Conservation (phyloP, 129 eudicot species). For the Ambrosia artemisiifolia region DNA sequence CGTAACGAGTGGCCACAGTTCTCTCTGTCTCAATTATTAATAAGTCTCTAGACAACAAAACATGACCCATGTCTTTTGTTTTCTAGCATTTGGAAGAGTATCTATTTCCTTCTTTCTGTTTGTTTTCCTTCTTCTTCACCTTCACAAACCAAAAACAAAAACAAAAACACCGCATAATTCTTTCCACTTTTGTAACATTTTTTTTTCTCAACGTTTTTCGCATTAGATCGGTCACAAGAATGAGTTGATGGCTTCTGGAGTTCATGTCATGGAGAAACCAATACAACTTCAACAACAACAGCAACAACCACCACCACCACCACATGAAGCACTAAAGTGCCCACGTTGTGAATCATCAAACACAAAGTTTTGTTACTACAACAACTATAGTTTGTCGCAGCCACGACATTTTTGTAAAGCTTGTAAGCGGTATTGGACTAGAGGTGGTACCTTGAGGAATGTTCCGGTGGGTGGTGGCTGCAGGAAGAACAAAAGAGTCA, state of each 20-base stretch:
- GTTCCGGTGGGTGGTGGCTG: conserved; percentile 97
- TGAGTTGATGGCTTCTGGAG: conserved; percentile 37
- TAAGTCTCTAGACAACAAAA: conserved; percentile 40
- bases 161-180: conserved; percentile 6
- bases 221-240: conserved; percentile 25
- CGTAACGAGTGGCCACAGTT: conserved; percentile 64
- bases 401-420: conserved; percentile 92
- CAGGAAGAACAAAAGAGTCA: conserved; percentile 73
- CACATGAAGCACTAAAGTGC: conserved; percentile 52
- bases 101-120: conserved; percentile 31
- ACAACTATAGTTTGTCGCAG: conserved; percentile 83
- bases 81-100: conserved; percentile 72
- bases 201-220: conserved; percentile 25
- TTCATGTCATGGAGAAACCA: conserved; percentile 39
- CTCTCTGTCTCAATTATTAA: conserved; percentile 50
- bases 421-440: conserved; percentile 85
- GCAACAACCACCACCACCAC: conserved; percentile 36
- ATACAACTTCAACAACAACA: conserved; percentile 27
- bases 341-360: conserved; percentile 84
- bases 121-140: conserved; percentile 34
- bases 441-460: conserved; percentile 86
- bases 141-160: conserved; percentile 29
- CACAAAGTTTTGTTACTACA: conserved; percentile 85
- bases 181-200: conserved; percentile 28
- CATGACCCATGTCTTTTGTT: conserved; percentile 65